Percentiles rank a stretch among this genome's conserved stretches.
phyloP scores from a whole-genome alignment of 306 rosid species.

The Corylus heterophylla region DNA sequence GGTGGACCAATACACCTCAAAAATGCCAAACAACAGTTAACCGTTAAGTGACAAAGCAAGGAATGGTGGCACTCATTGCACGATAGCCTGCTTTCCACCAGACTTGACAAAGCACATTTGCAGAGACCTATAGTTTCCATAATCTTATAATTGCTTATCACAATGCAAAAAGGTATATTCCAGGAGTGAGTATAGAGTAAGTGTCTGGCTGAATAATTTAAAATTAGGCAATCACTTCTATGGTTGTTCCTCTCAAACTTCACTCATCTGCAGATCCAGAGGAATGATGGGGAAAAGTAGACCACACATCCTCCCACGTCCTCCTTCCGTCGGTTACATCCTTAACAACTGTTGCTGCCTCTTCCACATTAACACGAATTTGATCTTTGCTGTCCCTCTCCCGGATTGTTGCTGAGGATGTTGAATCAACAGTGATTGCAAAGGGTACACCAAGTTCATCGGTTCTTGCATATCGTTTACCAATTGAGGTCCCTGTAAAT shows the following conservation, averaged over 20 bases:
- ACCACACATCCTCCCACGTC: slow-evolving; percentile 81
- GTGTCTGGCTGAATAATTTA: not conserved
- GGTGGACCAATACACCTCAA: not conserved
- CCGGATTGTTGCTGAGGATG: slow-evolving; percentile 65
- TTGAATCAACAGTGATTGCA: slow-evolving; percentile 72
- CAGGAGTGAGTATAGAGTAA: not conserved
- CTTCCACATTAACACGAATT: slow-evolving; percentile 69
- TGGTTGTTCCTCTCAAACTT: not conserved
- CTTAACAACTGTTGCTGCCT: slow-evolving; percentile 64
- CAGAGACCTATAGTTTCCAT: not conserved
- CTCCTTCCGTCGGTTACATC: slow-evolving; percentile 67
- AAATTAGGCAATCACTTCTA: not conserved
- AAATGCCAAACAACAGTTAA: not conserved
- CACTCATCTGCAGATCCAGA: slow-evolving; percentile 43
- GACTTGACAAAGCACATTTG: not conserved
- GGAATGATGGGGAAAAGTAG: slow-evolving; percentile 67
- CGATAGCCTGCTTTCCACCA: not conserved
- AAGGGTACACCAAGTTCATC: slow-evolving; percentile 94
- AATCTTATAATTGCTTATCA: not conserved
- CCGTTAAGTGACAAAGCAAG: not conserved
- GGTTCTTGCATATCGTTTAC: slow-evolving; percentile 82
- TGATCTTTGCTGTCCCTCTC: slow-evolving; percentile 91
- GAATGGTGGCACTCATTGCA: not conserved
- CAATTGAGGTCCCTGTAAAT: slow-evolving; percentile 73
- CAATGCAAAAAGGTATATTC: not conserved